Percentiles rank a stretch among this genome's conserved stretches.
phyloP scores from a whole-genome alignment of 1,139 yeast species.

The Lodderomyces metapsilosis region DNA sequence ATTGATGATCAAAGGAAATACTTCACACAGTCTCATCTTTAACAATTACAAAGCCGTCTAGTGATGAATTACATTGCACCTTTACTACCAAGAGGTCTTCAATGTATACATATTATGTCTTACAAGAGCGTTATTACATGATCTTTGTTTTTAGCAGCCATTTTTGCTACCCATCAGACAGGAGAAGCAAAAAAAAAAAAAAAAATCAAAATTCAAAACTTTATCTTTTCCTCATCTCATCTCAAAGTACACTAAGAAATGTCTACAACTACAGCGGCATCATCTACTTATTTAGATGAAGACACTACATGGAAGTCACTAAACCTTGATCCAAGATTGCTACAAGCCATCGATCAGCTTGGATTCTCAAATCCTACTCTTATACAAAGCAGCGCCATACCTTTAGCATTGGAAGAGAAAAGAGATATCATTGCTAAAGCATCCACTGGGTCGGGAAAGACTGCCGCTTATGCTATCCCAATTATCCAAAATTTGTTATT shows the following conservation, averaged over 20 bases:
- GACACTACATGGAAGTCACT: conserved; percentile 68
- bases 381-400: conserved; percentile 89
- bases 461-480: conserved; percentile 81
- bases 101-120: no score
- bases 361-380: conserved; percentile 87
- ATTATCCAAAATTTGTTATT: conserved; percentile 63
- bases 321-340: conserved; percentile 73
- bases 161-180: background rate
- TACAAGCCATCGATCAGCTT: conserved; percentile 79
- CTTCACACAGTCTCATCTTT: no score
- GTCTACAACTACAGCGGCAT: conserved; percentile 38
- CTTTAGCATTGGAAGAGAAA: conserved; percentile 81
- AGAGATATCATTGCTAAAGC: conserved; percentile 88
- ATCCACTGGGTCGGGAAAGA: conserved; percentile 88
- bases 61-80: no score
- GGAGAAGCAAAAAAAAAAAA: conserved; percentile 1
- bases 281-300: conserved; percentile 69
- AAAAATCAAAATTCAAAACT: background rate
- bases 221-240: conserved; percentile 1
- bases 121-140: no score
- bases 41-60: no score
- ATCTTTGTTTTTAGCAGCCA: background rate
- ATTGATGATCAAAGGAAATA: no score
- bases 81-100: no score
- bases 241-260: background rate